Conservation (phyloP, 2,329 filamentous ascomycete genomes). For the Knufia fluminis region DNA sequence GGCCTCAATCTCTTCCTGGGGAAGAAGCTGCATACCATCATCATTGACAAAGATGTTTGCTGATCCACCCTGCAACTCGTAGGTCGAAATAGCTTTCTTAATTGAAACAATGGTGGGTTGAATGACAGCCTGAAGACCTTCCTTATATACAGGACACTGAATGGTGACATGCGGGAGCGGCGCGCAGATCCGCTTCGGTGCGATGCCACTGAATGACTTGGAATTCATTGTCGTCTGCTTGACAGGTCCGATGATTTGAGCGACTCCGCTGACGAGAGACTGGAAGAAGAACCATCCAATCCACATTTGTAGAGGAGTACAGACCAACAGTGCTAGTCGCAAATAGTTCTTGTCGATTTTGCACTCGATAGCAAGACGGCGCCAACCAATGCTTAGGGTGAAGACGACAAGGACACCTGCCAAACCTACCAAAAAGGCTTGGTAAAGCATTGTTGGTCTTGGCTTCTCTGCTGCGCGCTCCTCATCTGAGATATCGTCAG, state of each 20-base stretch:
- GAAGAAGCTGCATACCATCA: conserved; percentile 32
- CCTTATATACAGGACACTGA: conserved; percentile 83
- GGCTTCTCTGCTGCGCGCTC: conserved; percentile 31
- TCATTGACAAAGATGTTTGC: conserved; percentile 33
- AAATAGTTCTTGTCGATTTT: conserved; percentile 45
- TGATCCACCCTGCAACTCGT: conserved; percentile 42
- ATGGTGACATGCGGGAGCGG: conserved; percentile 53
- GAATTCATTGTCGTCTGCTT: conserved; percentile 36
- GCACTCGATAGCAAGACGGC: conserved; percentile 46
- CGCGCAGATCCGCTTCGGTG: conserved; percentile 29
- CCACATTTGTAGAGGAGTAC: conserved; percentile 49
- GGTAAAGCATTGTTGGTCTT: conserved; percentile 47
- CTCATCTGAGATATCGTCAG: conserved; percentile 28
- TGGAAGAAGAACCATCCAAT: conserved; percentile 45
- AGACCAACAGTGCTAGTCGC: conserved; percentile 46
- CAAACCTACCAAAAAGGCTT: conserved; percentile 44
- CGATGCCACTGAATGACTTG: conserved; percentile 38
- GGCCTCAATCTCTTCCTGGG: conserved; percentile 35
- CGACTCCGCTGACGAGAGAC: conserved; percentile 32
- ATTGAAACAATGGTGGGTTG: conserved; percentile 47
- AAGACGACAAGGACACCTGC: conserved; percentile 46
- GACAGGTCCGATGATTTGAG: conserved; percentile 37
- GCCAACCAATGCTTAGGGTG: conserved; percentile 49
- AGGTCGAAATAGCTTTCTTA: conserved; percentile 50
- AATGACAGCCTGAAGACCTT: conserved; percentile 63